phyloP scores from a whole-genome alignment of 2,329 filamentous ascomycete genomes.

The Fusarium sp. region DNA sequence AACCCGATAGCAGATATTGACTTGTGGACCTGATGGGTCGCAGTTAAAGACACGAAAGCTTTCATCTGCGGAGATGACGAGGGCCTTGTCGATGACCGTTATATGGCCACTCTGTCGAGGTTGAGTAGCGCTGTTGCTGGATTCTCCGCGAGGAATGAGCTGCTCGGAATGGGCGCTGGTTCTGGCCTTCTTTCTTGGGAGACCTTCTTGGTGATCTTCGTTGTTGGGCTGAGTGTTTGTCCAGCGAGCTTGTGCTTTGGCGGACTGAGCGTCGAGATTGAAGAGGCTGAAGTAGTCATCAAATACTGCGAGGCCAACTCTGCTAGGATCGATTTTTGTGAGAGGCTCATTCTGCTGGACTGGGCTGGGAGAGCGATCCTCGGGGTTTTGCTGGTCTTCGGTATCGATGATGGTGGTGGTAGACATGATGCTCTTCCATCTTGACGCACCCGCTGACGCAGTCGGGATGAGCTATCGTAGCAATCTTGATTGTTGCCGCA shows the following conservation, averaged over 20 bases:
- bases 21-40: accelerated
- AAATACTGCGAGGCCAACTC: neutral
- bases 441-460: neutral
- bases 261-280: accelerated
- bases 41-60: neutral
- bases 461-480: no score
- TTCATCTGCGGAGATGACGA: accelerated
- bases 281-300: accelerated
- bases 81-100: neutral
- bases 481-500: no score
- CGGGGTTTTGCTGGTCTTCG: accelerated
- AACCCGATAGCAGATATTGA: neutral
- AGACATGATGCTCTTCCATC: neutral
- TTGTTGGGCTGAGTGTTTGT: accelerated
- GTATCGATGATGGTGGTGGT: neutral
- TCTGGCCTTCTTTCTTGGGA: neutral
- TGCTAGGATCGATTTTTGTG: no score
- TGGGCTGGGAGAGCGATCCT: neutral
- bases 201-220: accelerated
- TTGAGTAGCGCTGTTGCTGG: neutral
- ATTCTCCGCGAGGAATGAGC: neutral
- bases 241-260: accelerated
- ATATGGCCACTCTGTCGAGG: accelerated
- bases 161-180: accelerated
- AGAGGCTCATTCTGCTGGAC: neutral